Conservation (phyloP, 2,329 filamentous ascomycete species). For the Ceratocystis lukuohia region DNA sequence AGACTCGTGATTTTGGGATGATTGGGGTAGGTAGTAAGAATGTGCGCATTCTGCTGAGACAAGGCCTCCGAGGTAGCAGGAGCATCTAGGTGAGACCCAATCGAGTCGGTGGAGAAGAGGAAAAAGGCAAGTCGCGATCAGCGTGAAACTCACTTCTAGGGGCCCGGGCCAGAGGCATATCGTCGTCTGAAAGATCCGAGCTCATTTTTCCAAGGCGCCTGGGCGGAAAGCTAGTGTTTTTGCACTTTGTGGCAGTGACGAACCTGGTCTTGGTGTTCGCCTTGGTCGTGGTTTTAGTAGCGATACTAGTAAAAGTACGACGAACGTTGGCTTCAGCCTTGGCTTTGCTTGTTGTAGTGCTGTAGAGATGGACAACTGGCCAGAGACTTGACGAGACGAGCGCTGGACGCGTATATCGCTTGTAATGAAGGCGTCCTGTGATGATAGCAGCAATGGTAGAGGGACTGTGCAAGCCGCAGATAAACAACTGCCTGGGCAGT, state of each 20-base stretch:
- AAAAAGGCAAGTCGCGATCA: constrained; percentile 5
- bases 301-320: too few species aligned
- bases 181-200: constrained; percentile 52
- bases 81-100: background rate
- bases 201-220: constrained; percentile 19
- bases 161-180: constrained; percentile 55
- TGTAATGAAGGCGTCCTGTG: background rate
- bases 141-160: constrained; percentile 43
- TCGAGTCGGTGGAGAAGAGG: background rate
- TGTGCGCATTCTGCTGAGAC: background rate
- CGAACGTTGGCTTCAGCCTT: background rate
- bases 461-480: background rate
- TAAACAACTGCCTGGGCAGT: background rate
- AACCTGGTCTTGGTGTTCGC: background rate
- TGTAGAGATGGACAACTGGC: background rate
- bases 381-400: background rate
- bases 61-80: background rate
- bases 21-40: too few species aligned
- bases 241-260: background rate
- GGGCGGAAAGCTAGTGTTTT: constrained; percentile 15
- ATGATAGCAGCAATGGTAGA: background rate
- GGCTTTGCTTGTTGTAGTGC: background rate
- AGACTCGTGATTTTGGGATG: too few species aligned
- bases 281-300: background rate
- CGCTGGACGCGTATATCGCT: background rate